Conservation (phyloP, 768 basidiomycete genomes). For the Mycena galericulata region DNA sequence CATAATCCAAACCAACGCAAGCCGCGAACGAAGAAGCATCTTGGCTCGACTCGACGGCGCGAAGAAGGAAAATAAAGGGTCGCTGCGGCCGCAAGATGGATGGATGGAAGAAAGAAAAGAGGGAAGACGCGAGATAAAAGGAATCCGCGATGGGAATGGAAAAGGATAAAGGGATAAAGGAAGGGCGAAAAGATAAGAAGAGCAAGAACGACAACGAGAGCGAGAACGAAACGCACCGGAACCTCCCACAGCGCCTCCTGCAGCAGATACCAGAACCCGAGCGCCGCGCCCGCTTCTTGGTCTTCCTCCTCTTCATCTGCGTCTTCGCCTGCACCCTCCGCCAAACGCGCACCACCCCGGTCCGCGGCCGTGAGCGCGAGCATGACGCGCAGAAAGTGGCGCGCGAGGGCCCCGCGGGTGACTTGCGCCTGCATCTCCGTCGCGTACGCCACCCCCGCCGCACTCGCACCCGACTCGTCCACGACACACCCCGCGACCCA, state of each 20-base stretch:
- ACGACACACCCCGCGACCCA: conserved; percentile 31
- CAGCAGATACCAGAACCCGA: conserved; percentile 91
- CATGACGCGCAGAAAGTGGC: conserved; percentile 77
- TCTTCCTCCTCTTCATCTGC: conserved; percentile 89
- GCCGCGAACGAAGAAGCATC: too few species aligned
- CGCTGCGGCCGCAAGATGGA: too few species aligned
- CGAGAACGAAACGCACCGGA: conserved; percentile 57
- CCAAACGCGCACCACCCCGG: conserved; percentile 23
- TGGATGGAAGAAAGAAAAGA: too few species aligned
- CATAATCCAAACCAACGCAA: too few species aligned
- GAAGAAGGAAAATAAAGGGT: too few species aligned
- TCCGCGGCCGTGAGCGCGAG: conserved; percentile 76
- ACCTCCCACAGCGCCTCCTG: conserved; percentile 84
- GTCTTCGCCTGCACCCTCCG: conserved; percentile 68
- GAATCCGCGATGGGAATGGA: too few species aligned
- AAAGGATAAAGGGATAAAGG: too few species aligned
- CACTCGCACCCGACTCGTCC: neutral
- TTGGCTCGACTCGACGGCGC: too few species aligned
- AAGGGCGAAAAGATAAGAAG: neutral
- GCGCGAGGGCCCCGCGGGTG: conserved; percentile 60
- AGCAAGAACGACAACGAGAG: conserved; percentile 44
- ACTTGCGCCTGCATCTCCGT: neutral
- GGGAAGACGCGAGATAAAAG: too few species aligned
- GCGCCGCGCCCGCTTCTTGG: conserved; percentile 79
- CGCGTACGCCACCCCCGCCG: neutral